Percentiles rank a stretch among this genome's conserved stretches.
These are phyloP conservation scores for Leishmania major DNA, from an alignment of 208 protist species.

Conservation along the genomic window DNA sequence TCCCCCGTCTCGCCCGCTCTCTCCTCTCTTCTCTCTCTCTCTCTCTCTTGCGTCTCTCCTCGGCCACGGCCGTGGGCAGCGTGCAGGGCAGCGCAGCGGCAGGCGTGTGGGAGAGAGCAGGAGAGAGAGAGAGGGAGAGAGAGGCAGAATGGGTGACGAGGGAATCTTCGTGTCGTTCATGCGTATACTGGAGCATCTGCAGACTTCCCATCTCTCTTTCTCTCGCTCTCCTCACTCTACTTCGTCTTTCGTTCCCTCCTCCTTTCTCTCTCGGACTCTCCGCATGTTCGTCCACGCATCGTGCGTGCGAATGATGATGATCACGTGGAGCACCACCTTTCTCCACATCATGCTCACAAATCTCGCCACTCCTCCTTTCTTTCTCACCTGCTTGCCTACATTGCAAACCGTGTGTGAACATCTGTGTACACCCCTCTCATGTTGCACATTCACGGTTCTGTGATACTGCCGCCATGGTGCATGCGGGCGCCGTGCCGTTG, in stretches of 20 bases:
- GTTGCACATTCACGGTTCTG: neutral
- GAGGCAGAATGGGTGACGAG: neutral
- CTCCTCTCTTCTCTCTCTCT: constrained; percentile 2
- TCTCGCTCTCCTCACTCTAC: neutral
- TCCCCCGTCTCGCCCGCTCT: constrained; percentile 2
- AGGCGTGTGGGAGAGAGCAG: neutral
- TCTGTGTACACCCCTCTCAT: neutral
- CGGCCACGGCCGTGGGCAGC: neutral
- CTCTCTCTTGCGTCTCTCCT: neutral
- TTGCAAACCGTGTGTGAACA: neutral
- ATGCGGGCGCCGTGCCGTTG: neutral
- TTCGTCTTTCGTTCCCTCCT: neutral
- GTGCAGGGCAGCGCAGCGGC: neutral
- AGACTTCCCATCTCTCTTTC: neutral
- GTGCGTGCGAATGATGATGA: neutral
- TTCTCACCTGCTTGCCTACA: neutral
- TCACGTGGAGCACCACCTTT: neutral
- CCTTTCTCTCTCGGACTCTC: constrained; percentile 6
- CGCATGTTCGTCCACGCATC: neutral
- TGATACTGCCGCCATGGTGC: neutral
- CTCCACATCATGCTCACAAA: neutral
- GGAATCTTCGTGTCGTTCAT: neutral
- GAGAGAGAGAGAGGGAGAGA: neutral
- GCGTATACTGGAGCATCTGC: neutral
- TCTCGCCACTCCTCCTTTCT: neutral